Evolutionary conservation across 768 basidiomycete genomes (phyloP).

Genomic region (Kwoniella sp.): DNA sequence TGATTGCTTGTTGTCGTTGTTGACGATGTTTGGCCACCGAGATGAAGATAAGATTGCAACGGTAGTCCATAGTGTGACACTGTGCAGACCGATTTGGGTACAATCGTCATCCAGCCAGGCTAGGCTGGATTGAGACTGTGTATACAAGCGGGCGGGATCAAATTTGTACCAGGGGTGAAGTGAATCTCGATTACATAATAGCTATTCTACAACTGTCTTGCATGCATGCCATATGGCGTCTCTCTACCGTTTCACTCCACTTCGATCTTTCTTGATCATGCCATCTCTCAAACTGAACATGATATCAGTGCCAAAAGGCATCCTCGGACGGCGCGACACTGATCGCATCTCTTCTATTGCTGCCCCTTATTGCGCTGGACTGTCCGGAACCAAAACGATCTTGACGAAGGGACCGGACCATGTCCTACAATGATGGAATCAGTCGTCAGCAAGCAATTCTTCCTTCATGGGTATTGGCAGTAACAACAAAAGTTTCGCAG

Average conservation of each 20-base stretch:
- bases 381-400: neutral
- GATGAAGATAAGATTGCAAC: constrained; percentile 6
- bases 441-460: neutral
- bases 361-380: neutral
- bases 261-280: too few relatives aligned
- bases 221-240: too few relatives aligned
- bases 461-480: neutral
- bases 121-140: too few relatives aligned
- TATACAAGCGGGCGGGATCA: too few relatives aligned
- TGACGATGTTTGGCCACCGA: constrained; percentile 13
- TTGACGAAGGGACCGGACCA: neutral
- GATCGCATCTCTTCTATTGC: neutral
- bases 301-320: constrained; percentile 2
- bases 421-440: neutral
- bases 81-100: neutral
- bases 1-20: neutral
- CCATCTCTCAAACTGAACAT: constrained; percentile 2
- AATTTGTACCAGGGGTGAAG: too few relatives aligned
- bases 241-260: too few relatives aligned
- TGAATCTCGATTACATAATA: too few relatives aligned
- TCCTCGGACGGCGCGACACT: neutral
- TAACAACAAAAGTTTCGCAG: neutral
- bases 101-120: too few relatives aligned
- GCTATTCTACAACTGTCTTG: too few relatives aligned
- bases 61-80: too few relatives aligned